Percentiles rank a stretch among this genome's conserved stretches.
Conservation (phyloP, 2,329 filamentous ascomycete genomes). For the Xylariales sp. region DNA sequence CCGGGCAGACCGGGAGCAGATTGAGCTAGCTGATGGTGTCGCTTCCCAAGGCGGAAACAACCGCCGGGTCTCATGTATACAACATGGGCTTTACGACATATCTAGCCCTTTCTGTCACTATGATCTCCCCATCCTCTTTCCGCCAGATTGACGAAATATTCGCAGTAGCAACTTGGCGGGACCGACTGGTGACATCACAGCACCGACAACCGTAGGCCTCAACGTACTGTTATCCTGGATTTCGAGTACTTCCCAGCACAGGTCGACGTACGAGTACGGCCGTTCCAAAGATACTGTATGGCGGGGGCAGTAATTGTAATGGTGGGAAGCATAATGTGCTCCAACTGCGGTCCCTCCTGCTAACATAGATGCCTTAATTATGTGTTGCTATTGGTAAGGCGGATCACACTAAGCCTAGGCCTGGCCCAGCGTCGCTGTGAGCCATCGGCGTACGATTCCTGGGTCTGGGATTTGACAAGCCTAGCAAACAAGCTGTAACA, state of each 20-base stretch:
- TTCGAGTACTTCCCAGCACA: background rate
- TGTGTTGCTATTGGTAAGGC: constrained; percentile 24
- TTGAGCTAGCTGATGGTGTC: constrained; percentile 17
- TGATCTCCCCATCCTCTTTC: background rate
- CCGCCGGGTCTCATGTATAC: constrained; percentile 3
- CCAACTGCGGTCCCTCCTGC: constrained; percentile 19
- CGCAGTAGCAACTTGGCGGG: background rate
- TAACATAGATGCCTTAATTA: background rate
- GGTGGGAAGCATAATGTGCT: constrained; percentile 17
- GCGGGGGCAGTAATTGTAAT: constrained; percentile 8
- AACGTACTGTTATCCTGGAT: constrained; percentile 1
- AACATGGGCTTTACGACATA: background rate
- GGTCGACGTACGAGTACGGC: constrained; percentile 5
- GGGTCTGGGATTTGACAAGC: constrained; percentile 1
- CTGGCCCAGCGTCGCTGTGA: constrained; percentile 3
- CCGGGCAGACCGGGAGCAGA: background rate
- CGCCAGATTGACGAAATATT: background rate
- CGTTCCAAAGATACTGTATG: background rate
- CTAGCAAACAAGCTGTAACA: constrained; percentile 3
- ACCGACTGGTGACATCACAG: background rate
- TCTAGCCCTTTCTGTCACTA: constrained; percentile 4
- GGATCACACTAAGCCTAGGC: constrained; percentile 2
- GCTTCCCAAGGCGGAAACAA: constrained; percentile 24
- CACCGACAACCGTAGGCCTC: background rate
- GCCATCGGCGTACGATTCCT: constrained; percentile 6